phyloP scores from a whole-genome alignment of 305 asterid species.

The Rubia peregrina region DNA sequence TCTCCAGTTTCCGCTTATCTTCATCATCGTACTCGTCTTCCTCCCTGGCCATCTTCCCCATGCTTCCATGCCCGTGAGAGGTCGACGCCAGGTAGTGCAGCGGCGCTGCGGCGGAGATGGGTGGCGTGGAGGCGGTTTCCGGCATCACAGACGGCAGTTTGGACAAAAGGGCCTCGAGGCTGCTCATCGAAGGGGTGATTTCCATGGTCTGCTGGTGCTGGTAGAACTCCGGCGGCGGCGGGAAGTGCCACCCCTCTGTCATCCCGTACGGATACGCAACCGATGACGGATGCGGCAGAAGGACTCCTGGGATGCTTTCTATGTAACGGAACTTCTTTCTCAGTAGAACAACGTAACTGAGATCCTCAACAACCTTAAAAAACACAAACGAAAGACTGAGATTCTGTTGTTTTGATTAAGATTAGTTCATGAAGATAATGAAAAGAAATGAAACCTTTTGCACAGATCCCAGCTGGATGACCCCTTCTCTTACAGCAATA shows the following conservation, averaged over 20 bases:
- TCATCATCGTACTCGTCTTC: slow-evolving; percentile 42
- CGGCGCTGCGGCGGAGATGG: slow-evolving; percentile 29
- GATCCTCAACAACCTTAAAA: slow-evolving; percentile 71
- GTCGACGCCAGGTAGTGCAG: slow-evolving; percentile 23
- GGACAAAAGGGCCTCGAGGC: slow-evolving; percentile 93
- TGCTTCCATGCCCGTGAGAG: slow-evolving; percentile 19
- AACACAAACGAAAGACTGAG: background rate
- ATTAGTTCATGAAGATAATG: background rate
- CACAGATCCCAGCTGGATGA: slow-evolving; percentile 82
- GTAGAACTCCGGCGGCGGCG: slow-evolving; percentile 25
- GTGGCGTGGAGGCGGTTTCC: slow-evolving; percentile 22
- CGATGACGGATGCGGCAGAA: slow-evolving; percentile 90
- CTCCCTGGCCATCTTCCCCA: slow-evolving; percentile 41
- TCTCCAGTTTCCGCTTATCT: slow-evolving; percentile 21
- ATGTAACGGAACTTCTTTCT: slow-evolving; percentile 86
- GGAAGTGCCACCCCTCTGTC: slow-evolving; percentile 51
- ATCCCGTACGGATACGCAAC: slow-evolving; percentile 46
- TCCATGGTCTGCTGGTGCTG: slow-evolving; percentile 35
- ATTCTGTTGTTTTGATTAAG: background rate
- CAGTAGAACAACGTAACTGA: slow-evolving; percentile 79
- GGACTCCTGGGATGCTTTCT: slow-evolving; percentile 93
- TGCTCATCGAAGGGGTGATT: slow-evolving; percentile 86
- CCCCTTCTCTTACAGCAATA: slow-evolving; percentile 99
- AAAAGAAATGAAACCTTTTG: slow-evolving; percentile 51
- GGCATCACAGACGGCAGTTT: slow-evolving; percentile 81